These are phyloP conservation scores for Brassica juncea DNA, from an alignment of 345 rosid genomes.

Conservation along the genomic window DNA sequence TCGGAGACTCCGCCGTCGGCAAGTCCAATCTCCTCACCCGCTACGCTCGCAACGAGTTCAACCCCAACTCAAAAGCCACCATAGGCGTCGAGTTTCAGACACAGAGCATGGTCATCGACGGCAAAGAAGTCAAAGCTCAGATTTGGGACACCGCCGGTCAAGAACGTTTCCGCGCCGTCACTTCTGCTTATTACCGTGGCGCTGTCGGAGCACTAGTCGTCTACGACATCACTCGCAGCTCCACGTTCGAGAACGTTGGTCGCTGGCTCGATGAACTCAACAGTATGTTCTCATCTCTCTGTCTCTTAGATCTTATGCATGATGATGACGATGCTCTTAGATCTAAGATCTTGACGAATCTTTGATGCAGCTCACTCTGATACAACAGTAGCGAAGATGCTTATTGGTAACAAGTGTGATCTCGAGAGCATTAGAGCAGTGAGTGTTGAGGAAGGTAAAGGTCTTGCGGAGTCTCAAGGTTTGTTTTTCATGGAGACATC, in stretches of 20 bases:
- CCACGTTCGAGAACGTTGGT: constrained; percentile 73
- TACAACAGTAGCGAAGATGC: constrained; percentile 71
- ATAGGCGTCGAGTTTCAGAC: constrained; percentile 98
- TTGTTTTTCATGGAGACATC: constrained; percentile 91
- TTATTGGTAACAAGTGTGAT: constrained; percentile 90
- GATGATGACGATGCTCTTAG: not conserved
- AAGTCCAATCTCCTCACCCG: constrained; percentile 88
- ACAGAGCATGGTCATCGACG: constrained; percentile 77
- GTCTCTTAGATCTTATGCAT: not conserved
- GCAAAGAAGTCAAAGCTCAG: constrained; percentile 90
- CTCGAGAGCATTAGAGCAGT: constrained; percentile 74
- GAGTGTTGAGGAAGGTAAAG: constrained; percentile 72
- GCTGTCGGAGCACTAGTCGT: constrained; percentile 88
- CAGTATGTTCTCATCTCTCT: constrained; percentile 42
- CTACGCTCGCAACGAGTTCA: constrained; percentile 90
- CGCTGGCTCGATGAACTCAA: constrained; percentile 87
- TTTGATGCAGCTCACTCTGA: constrained; percentile 69
- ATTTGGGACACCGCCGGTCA: constrained; percentile 99
- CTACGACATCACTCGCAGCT: constrained; percentile 72
- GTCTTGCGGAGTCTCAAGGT: constrained; percentile 76
- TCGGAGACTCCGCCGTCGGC: constrained; percentile 94
- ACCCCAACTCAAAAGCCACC: constrained; percentile 84
- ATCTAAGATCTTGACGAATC: not conserved
- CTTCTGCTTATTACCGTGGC: constrained; percentile 93
- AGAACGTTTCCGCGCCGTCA: constrained; percentile 92